phyloP scores from a whole-genome alignment of 78 protist species.

The Dictyostelium intermedium region DNA sequence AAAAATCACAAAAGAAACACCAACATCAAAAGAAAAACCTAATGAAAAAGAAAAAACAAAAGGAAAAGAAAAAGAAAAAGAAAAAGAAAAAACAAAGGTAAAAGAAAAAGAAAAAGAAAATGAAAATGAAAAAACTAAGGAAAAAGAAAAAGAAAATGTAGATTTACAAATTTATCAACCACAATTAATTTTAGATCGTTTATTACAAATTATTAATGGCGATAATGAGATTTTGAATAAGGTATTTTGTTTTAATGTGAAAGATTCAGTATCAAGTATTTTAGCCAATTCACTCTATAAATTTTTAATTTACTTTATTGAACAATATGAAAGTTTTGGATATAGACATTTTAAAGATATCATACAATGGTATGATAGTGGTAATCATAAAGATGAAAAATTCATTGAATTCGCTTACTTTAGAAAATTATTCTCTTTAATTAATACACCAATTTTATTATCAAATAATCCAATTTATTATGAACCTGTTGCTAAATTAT shows the following conservation, averaged over 20 bases:
- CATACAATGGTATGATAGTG: background rate
- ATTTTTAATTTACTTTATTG: background rate
- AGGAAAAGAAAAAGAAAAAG: background rate
- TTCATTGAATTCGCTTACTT: conserved; percentile 54
- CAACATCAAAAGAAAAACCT: background rate
- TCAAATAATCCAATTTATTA: conserved; percentile 25
- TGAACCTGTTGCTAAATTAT: background rate
- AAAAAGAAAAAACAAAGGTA: background rate
- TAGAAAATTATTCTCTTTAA: background rate
- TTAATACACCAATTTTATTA: background rate
- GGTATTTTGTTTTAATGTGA: background rate
- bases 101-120: background rate
- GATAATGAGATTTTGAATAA: background rate
- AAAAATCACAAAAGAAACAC: background rate
- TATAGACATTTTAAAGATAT: background rate
- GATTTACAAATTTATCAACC: background rate
- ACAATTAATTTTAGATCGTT: conserved; percentile 17
- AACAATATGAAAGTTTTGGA: background rate
- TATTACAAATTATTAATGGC: background rate
- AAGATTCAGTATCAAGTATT: background rate
- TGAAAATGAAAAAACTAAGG: background rate
- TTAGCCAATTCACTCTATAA: background rate
- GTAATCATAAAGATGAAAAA: conserved; percentile 2
- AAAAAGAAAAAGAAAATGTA: conserved; percentile 17
- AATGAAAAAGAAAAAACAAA: background rate